These are phyloP conservation scores for Helminthosporium solani DNA, from an alignment of 2,329 filamentous ascomycete genomes.

Conservation along the genomic window DNA sequence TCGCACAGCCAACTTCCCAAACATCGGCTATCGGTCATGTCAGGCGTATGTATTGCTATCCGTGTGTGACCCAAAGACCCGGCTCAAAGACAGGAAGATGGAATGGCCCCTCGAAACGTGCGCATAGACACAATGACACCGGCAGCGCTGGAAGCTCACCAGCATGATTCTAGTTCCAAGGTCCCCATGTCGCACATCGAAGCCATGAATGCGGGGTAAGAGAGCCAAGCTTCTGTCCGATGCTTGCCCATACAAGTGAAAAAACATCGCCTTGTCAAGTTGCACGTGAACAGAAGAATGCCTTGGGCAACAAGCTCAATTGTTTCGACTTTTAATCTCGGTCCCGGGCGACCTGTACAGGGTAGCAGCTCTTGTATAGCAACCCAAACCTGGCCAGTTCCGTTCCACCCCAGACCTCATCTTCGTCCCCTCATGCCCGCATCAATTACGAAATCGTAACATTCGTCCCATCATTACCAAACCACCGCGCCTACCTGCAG, in stretches of 20 bases:
- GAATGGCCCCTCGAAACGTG: too few species aligned
- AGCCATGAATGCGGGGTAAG: not conserved
- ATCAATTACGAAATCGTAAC: conserved; percentile 33
- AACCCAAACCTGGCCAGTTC: conserved; percentile 21
- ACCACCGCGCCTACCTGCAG: conserved; percentile 13
- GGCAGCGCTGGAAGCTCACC: too few species aligned
- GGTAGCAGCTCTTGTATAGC: conserved; percentile 26
- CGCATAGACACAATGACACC: too few species aligned
- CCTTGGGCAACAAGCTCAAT: conserved; percentile 28
- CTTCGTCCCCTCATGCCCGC: conserved; percentile 28
- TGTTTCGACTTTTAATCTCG: conserved; percentile 27
- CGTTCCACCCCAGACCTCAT: not conserved
- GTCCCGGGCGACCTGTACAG: conserved; percentile 18
- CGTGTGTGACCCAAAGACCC: too few species aligned
- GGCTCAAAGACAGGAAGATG: too few species aligned
- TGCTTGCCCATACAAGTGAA: too few species aligned
- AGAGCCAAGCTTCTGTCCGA: not conserved
- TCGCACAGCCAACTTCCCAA: too few species aligned
- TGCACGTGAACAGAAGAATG: not conserved
- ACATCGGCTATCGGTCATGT: too few species aligned
- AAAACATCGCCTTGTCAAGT: too few species aligned
- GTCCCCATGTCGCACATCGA: not conserved
- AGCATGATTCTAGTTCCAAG: too few species aligned
- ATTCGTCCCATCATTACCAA: conserved; percentile 37
- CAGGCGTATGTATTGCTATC: too few species aligned